Evolutionary conservation across 768 basidiomycete species (phyloP).

Genomic region (Suillus subluteus): DNA sequence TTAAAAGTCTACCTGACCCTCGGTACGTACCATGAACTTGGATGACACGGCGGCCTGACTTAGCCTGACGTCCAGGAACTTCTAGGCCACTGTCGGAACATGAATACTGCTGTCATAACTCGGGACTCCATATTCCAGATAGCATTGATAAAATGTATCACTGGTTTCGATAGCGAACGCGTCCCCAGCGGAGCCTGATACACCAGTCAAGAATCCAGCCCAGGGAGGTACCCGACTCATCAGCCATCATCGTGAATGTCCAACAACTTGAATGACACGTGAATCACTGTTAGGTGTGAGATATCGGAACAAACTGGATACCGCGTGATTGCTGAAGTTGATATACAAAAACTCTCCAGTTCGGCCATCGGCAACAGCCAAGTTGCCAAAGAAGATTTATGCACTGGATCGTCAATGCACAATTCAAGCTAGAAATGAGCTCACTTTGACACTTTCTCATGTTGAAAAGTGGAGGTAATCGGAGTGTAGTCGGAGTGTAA

Average conservation of each 20-base stretch:
- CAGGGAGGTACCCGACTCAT: background rate
- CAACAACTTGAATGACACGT: background rate
- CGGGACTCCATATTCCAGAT: background rate
- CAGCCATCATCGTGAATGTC: background rate
- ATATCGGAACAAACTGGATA: background rate
- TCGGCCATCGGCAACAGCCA: background rate
- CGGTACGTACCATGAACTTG: background rate
- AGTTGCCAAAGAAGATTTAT: background rate
- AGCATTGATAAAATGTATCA: slow-evolving; percentile 22
- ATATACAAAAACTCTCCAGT: background rate
- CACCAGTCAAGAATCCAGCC: slow-evolving; percentile 27
- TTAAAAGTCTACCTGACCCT: slow-evolving; percentile 1
- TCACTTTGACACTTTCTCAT: slow-evolving; percentile 3
- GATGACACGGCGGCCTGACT: background rate
- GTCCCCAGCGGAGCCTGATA: slow-evolving; percentile 82
- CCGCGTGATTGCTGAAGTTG: background rate
- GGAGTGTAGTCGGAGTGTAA: background rate
- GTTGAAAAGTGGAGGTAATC: background rate
- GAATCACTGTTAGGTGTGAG: background rate
- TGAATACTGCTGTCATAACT: background rate
- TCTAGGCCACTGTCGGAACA: background rate
- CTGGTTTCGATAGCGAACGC: slow-evolving; percentile 92
- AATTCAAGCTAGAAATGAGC: background rate
- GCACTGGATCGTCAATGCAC: background rate
- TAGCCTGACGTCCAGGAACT: background rate